These are phyloP conservation scores for Penicillium sp. DNA, from an alignment of 2,329 filamentous ascomycete genomes.

Conservation along the genomic window DNA sequence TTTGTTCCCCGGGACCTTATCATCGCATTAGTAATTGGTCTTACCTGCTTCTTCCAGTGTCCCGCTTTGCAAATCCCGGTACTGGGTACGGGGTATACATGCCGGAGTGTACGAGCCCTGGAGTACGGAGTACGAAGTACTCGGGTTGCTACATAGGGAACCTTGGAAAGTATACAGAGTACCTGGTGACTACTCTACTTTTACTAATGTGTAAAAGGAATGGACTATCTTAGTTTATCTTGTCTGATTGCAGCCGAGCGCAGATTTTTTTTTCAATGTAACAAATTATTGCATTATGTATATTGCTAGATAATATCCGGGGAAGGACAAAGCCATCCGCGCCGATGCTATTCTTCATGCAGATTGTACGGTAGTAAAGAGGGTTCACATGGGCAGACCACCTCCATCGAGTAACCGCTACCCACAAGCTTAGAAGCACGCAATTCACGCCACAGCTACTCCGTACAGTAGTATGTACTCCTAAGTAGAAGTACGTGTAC, in stretches of 20 bases:
- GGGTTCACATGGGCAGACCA: neutral
- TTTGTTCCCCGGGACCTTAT: neutral
- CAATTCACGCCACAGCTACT: conserved; percentile 19
- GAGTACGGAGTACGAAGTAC: too few relatives aligned
- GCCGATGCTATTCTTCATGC: neutral
- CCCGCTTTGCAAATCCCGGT: neutral
- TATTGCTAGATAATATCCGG: conserved; percentile 5
- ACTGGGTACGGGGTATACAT: neutral
- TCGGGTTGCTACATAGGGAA: neutral
- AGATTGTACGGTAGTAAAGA: neutral
- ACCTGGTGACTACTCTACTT: too few relatives aligned
- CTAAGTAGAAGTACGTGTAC: neutral
- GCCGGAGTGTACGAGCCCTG: too few relatives aligned
- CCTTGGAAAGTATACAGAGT: neutral
- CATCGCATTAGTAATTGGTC: conserved; percentile 1
- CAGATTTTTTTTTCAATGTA: neutral
- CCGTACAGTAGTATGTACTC: too few relatives aligned
- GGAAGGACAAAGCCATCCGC: conserved; percentile 1
- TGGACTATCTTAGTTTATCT: neutral
- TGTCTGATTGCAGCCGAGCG: neutral
- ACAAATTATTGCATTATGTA: conserved; percentile 1
- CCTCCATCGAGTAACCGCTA: neutral
- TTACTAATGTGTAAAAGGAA: too few relatives aligned
- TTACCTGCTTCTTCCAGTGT: neutral
- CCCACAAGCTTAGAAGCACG: conserved; percentile 13